Conservation (phyloP, 768 basidiomycete genomes). For the Panus rudis region DNA sequence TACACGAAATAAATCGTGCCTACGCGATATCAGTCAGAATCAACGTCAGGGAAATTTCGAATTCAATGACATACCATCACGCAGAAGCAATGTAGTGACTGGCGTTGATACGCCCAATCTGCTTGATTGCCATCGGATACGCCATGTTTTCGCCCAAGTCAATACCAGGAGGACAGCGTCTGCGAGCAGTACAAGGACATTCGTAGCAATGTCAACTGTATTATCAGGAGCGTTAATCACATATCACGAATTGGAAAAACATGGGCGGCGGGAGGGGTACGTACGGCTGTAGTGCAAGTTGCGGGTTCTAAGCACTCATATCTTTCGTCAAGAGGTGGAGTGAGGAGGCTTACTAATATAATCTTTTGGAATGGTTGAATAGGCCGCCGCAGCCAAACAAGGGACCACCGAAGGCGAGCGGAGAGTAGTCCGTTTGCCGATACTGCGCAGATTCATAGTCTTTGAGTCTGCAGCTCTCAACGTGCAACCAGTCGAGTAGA, state of each 20-base stretch:
- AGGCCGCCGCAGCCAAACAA: slow-evolving; percentile 13
- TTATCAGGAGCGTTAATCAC: not conserved
- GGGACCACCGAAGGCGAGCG: slow-evolving; percentile 14
- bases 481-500: not conserved
- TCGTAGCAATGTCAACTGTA: slow-evolving; percentile 1
- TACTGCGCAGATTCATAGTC: slow-evolving; percentile 4
- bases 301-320: not conserved
- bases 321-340: too few relatives aligned
- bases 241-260: not conserved
- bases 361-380: not conserved
- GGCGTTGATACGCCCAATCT: not conserved
- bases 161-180: slow-evolving; percentile 3
- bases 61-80: slow-evolving; percentile 1
- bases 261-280: not conserved
- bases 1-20: slow-evolving; percentile 7
- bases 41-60: not conserved
- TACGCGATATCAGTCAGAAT: not conserved
- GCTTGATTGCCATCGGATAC: slow-evolving; percentile 1
- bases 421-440: slow-evolving; percentile 10
- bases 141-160: slow-evolving; percentile 8
- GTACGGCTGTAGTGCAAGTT: not conserved
- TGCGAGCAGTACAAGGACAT: not conserved
- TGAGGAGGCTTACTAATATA: not conserved
- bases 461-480: too few relatives aligned
- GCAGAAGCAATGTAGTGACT: slow-evolving; percentile 1